These are phyloP conservation scores for Gymnopilus dilepis DNA, from an alignment of 768 basidiomycete genomes.

Conservation along the genomic window DNA sequence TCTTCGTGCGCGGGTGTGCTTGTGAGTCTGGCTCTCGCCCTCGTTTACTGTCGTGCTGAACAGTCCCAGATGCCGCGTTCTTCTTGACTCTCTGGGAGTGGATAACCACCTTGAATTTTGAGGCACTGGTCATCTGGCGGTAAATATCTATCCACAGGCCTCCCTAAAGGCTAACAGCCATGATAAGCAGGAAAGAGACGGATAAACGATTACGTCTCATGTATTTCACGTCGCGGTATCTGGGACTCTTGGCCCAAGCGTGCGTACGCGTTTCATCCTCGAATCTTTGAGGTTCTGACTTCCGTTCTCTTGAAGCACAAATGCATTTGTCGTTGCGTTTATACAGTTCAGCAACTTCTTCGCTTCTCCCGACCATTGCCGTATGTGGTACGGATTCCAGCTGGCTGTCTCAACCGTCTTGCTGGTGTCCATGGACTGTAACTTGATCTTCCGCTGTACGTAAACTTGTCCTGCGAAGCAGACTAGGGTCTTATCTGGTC, in stretches of 20 bases:
- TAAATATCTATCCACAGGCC: not conserved
- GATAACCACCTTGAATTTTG: slow-evolving; percentile 14
- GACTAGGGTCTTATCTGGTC: not conserved
- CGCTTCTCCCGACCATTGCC: slow-evolving; percentile 11
- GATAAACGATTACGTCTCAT: slow-evolving; percentile 9
- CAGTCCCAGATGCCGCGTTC: slow-evolving; percentile 13
- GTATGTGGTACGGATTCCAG: slow-evolving; percentile 19
- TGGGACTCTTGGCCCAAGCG: slow-evolving; percentile 16
- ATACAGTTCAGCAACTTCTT: slow-evolving; percentile 16
- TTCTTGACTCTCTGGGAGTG: slow-evolving; percentile 16
- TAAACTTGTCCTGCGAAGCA: not conserved
- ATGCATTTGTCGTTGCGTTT: slow-evolving; percentile 16
- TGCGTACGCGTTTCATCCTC: not conserved
- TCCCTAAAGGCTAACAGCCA: not conserved
- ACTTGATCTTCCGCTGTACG: slow-evolving; percentile 18
- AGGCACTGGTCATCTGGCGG: slow-evolving; percentile 19
- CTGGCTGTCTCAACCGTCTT: slow-evolving; percentile 6
- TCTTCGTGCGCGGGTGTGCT: slow-evolving; percentile 15
- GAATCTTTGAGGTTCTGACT: not conserved
- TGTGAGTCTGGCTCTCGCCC: slow-evolving; percentile 10
- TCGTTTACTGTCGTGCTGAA: not conserved
- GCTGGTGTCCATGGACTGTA: slow-evolving; percentile 17
- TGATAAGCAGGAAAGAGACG: not conserved
- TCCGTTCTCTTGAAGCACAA: slow-evolving; percentile 4
- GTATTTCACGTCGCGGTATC: slow-evolving; percentile 15